Percentiles rank a stretch among this genome's conserved stretches.
Evolutionary conservation across 2,329 filamentous ascomycete genomes (phyloP).

Genomic region (Bimuria novae-zelandiae): DNA sequence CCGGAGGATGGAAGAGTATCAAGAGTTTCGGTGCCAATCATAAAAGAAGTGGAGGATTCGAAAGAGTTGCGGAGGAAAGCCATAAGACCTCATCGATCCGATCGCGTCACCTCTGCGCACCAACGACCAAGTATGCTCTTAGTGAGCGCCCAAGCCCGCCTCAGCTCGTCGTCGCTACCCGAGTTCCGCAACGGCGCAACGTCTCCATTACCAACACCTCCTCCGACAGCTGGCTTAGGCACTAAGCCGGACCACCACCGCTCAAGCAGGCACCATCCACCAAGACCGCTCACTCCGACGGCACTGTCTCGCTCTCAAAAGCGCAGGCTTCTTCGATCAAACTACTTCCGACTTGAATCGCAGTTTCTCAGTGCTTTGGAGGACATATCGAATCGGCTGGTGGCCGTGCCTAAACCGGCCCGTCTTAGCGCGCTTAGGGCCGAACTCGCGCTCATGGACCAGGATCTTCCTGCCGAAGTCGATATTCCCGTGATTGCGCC

Average conservation of each 20-base stretch:
- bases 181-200: constrained; percentile 60
- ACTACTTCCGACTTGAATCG: constrained; percentile 82
- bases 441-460: constrained; percentile 78
- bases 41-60: constrained; percentile 28
- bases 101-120: constrained; percentile 32
- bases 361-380: constrained; percentile 80
- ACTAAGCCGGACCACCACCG: constrained; percentile 40
- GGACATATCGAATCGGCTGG: constrained; percentile 82
- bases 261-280: constrained; percentile 55
- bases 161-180: constrained; percentile 72
- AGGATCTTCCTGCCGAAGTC: constrained; percentile 80
- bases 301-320: constrained; percentile 70
- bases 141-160: constrained; percentile 62
- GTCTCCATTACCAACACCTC: constrained; percentile 45
- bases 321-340: constrained; percentile 72
- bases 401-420: constrained; percentile 79
- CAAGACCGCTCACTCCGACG: constrained; percentile 62
- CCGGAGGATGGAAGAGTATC: constrained; percentile 41
- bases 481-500: constrained; percentile 84
- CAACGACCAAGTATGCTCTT: constrained; percentile 57
- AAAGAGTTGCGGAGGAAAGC: constrained; percentile 39
- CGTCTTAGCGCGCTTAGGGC: constrained; percentile 80
- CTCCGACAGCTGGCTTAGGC: constrained; percentile 48
- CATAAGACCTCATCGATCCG: constrained; percentile 24
- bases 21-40: constrained; percentile 45